Conservation (phyloP, 768 basidiomycete species). For the Symmetrospora coprosmae region DNA sequence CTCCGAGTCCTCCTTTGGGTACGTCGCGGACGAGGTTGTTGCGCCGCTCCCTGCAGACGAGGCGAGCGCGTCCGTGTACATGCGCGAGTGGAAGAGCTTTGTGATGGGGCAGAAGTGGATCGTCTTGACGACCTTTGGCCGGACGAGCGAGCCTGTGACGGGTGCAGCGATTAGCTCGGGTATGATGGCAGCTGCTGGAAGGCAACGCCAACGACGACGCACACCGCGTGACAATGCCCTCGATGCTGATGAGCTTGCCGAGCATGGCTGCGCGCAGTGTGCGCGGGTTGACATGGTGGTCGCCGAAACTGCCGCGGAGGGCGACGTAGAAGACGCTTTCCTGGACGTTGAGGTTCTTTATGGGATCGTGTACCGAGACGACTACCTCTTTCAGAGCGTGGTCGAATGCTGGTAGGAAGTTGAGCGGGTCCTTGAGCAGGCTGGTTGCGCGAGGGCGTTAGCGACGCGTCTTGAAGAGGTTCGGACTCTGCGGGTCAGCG, state of each 20-base stretch:
- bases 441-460: slow-evolving; percentile 42
- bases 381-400: slow-evolving; percentile 63
- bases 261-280: slow-evolving; percentile 76
- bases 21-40: slow-evolving; percentile 69
- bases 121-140: slow-evolving; percentile 95
- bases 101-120: slow-evolving; percentile 91
- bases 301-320: slow-evolving; percentile 90
- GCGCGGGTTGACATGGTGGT: slow-evolving; percentile 91
- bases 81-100: slow-evolving; percentile 62
- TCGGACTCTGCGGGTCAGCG: neutral
- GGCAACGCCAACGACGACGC: slow-evolving; percentile 23
- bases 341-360: slow-evolving; percentile 60
- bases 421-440: slow-evolving; percentile 70
- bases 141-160: slow-evolving; percentile 69
- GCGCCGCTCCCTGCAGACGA: slow-evolving; percentile 67
- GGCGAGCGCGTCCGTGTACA: slow-evolving; percentile 72
- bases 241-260: slow-evolving; percentile 88
- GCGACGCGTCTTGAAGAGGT: neutral
- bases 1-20: slow-evolving; percentile 83
- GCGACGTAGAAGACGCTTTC: slow-evolving; percentile 74
- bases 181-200: neutral
- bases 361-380: slow-evolving; percentile 55
- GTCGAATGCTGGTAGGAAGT: slow-evolving; percentile 79
- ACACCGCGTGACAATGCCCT: slow-evolving; percentile 96
- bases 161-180: neutral